These are phyloP conservation scores for Davidsoniella neocaledoniae DNA, from an alignment of 2,329 filamentous ascomycete genomes.

Conservation along the genomic window DNA sequence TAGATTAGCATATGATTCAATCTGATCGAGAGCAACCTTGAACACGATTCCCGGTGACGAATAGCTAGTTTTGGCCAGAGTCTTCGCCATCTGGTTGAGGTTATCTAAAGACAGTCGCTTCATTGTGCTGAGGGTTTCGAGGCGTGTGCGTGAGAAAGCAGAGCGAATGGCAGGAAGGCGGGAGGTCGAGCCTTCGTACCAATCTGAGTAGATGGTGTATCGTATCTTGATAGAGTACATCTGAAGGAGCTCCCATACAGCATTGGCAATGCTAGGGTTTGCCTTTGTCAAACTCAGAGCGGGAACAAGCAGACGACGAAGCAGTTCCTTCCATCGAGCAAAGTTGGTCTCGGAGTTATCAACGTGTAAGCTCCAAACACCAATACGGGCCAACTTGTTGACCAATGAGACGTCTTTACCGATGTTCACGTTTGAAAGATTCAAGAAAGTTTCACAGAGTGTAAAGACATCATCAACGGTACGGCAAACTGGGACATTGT, in stretches of 20 bases:
- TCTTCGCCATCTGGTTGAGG: conserved; percentile 67
- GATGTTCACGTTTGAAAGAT: conserved; percentile 74
- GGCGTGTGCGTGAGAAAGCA: conserved; percentile 59
- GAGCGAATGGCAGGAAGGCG: conserved; percentile 59
- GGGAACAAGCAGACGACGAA: conserved; percentile 71
- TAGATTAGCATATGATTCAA: conserved; percentile 87
- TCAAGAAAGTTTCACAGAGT: conserved; percentile 68
- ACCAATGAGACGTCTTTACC: conserved; percentile 66
- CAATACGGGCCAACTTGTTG: conserved; percentile 73
- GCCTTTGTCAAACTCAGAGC: conserved; percentile 71
- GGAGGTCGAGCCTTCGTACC: conserved; percentile 68
- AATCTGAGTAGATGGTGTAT: conserved; percentile 85
- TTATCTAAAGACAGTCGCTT: conserved; percentile 85
- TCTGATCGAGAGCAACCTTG: conserved; percentile 71
- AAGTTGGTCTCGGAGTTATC: conserved; percentile 56
- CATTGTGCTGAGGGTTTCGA: conserved; percentile 71
- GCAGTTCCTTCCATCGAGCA: conserved; percentile 68
- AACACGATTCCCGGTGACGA: conserved; percentile 86
- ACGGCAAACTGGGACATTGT: conserved; percentile 84
- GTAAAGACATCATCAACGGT: conserved; percentile 80
- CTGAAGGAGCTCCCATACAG: conserved; percentile 70
- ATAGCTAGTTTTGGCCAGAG: conserved; percentile 80
- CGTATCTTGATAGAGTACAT: conserved; percentile 59
- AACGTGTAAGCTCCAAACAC: conserved; percentile 52
- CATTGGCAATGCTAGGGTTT: conserved; percentile 71